phyloP scores from a whole-genome alignment of 345 rosid genomes.

The Hevea brasiliensis region DNA sequence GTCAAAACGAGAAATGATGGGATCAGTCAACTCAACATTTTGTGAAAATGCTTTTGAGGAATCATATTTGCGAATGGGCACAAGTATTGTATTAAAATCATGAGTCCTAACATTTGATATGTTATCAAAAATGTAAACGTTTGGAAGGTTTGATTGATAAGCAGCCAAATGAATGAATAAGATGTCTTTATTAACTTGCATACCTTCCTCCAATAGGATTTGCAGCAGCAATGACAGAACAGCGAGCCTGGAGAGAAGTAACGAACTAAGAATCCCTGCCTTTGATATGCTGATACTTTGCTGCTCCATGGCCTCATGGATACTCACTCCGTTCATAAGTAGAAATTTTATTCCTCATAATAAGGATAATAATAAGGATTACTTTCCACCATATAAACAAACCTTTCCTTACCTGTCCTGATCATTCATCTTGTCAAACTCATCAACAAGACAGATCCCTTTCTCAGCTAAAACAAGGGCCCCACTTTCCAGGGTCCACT shows the following conservation, averaged over 20 bases:
- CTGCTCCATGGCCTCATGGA: constrained; percentile 99
- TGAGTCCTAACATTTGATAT: neutral
- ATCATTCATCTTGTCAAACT: constrained; percentile 99
- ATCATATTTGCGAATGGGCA: constrained; percentile 58
- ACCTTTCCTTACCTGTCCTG: constrained; percentile 74
- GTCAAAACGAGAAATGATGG: constrained; percentile 90
- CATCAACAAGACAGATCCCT: constrained; percentile 96
- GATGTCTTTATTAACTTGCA: neutral
- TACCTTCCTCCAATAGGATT: constrained; percentile 98
- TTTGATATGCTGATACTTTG: constrained; percentile 99
- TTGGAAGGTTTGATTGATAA: neutral
- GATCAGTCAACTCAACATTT: constrained; percentile 95
- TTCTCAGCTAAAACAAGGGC: constrained; percentile 98
- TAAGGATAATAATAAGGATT: neutral
- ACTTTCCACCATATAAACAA: neutral
- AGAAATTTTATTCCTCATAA: constrained; percentile 2
- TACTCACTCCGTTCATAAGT: constrained; percentile 73
- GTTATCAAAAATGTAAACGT: neutral
- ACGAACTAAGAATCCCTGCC: constrained; percentile 97
- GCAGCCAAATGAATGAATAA: neutral
- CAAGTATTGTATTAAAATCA: constrained; percentile 1
- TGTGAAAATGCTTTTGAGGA: constrained; percentile 87
- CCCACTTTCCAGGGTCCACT: constrained; percentile 99
- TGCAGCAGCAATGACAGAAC: constrained; percentile 98
- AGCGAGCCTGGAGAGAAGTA: constrained; percentile 98